A percentile compares a stretch with the other conserved stretches of the same genome.
Evolutionary conservation across 192 early-diverging fungal species (phyloP).

Genomic region (Backusella macrospora): DNA sequence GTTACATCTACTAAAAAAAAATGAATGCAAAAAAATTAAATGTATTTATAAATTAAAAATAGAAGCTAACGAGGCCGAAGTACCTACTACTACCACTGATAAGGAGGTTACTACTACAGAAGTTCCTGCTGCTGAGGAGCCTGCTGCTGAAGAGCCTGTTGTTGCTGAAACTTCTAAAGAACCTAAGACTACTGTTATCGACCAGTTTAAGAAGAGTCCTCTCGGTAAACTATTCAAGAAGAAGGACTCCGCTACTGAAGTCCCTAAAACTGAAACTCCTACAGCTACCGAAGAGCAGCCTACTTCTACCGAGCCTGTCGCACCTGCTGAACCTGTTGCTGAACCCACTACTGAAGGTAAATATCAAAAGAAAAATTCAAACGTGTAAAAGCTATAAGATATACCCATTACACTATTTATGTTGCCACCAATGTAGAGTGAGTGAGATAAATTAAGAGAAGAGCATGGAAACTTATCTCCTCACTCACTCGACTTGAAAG

Average conservation of each 20-base stretch:
- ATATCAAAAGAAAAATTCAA: too few relatives aligned
- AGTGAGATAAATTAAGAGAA: neutral
- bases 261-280: neutral
- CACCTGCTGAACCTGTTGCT: neutral
- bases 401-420: neutral
- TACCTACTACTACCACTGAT: slow-evolving; percentile 7
- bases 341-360: neutral
- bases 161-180: slow-evolving; percentile 21
- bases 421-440: neutral
- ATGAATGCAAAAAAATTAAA: slow-evolving; percentile 1
- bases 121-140: slow-evolving; percentile 6
- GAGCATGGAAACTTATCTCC: neutral
- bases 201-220: slow-evolving; percentile 31
- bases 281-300: neutral
- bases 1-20: neutral
- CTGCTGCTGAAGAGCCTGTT: neutral
- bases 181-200: slow-evolving; percentile 25
- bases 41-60: neutral
- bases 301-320: neutral
- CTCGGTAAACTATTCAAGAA: slow-evolving; percentile 35
- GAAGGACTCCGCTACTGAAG: neutral
- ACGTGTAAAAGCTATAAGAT: too few relatives aligned
- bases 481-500: neutral
- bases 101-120: slow-evolving; percentile 16
- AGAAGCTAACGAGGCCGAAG: neutral